phyloP scores from a whole-genome alignment of 305 asterid genomes.

The Fraxinus nigra region DNA sequence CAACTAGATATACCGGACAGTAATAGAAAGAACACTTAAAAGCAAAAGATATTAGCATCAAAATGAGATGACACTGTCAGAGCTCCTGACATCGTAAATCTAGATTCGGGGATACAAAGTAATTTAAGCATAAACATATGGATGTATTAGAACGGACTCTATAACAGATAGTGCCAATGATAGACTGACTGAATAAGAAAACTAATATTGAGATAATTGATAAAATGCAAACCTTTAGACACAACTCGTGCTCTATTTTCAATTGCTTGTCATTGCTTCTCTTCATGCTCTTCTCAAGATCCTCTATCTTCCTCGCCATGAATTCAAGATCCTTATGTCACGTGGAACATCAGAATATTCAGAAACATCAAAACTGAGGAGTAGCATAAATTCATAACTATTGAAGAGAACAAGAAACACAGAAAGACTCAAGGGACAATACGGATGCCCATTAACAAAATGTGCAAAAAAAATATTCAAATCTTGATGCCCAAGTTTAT shows the following conservation, averaged over 20 bases:
- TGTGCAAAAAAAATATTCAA: not conserved
- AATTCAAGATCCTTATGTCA: slow-evolving; percentile 80
- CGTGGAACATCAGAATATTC: slow-evolving; percentile 11
- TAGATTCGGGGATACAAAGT: not conserved
- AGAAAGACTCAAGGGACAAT: not conserved
- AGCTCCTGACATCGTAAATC: not conserved
- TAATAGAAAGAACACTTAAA: not conserved
- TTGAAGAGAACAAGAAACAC: slow-evolving; percentile 9
- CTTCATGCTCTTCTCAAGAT: slow-evolving; percentile 98
- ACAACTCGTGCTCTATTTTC: slow-evolving; percentile 84
- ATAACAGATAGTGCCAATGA: not conserved
- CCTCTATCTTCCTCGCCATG: slow-evolving; percentile 82
- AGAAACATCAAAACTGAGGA: slow-evolving; percentile 11
- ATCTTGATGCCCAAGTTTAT: slow-evolving; percentile 5
- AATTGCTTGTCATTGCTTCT: slow-evolving; percentile 98
- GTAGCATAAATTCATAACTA: slow-evolving; percentile 11
- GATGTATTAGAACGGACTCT: not conserved
- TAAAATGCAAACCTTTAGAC: slow-evolving; percentile 55
- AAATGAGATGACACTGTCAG: not conserved
- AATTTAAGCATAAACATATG: not conserved
- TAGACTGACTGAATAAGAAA: not conserved
- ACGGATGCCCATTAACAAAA: not conserved
- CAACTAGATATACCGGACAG: not conserved
- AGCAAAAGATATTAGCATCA: not conserved
- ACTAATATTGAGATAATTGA: slow-evolving; percentile 17